phyloP scores from a whole-genome alignment of 179 eudicot species.

The Spergularia azorica region DNA sequence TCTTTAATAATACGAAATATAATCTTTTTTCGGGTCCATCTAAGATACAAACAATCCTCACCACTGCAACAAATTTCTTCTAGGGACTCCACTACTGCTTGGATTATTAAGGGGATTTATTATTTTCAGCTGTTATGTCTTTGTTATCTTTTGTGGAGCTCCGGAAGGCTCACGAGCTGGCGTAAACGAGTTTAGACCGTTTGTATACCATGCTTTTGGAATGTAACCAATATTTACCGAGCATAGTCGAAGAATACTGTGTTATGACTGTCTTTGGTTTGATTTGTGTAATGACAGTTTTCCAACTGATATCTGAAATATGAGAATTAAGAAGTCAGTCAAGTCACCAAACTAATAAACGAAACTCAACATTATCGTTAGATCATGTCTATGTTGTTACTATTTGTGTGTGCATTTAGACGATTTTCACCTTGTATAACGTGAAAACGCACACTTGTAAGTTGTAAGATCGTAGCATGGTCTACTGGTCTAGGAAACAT shows the following conservation, averaged over 20 bases:
- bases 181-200: neutral
- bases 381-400: neutral
- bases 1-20: neutral
- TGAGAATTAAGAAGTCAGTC: too few species aligned
- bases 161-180: neutral
- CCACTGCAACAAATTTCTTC: neutral
- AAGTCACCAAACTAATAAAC: neutral
- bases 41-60: neutral
- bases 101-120: neutral
- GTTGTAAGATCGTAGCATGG: neutral
- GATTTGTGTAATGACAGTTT: neutral
- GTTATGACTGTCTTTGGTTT: neutral
- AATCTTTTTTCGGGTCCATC: conserved; percentile 19
- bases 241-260: neutral
- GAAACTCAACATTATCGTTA: neutral
- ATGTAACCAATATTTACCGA: too few species aligned
- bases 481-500: neutral
- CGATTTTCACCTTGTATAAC: neutral
- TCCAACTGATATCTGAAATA: neutral
- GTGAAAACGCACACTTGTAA: neutral
- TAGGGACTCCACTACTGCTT: neutral
- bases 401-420: neutral
- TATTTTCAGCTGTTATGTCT: neutral
- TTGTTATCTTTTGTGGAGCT: neutral
- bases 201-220: too few species aligned